phyloP scores from a whole-genome alignment of 768 basidiomycete genomes.

The Suillus alpinus region DNA sequence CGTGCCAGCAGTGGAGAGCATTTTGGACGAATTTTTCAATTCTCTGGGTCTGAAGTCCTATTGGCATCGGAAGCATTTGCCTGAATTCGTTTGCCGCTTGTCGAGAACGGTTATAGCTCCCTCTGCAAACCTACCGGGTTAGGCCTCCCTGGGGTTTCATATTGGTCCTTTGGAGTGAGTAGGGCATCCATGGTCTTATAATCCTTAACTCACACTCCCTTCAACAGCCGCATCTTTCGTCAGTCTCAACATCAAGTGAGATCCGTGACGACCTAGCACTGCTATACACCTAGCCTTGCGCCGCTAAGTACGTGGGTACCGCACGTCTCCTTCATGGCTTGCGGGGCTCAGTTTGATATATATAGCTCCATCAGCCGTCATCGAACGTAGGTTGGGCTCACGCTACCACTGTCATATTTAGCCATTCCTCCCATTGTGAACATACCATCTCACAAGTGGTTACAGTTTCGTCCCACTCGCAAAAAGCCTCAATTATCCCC shows the following conservation, averaged over 20 bases:
- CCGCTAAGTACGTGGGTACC: background rate
- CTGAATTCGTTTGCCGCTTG: background rate
- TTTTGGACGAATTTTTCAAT: background rate
- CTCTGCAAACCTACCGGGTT: background rate
- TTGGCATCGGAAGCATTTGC: background rate
- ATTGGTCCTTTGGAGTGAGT: background rate
- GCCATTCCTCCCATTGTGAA: background rate
- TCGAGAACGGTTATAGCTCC: background rate
- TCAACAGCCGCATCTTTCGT: background rate
- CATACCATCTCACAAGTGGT: background rate
- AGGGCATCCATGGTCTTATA: background rate
- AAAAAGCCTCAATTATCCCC: background rate
- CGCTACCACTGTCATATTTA: conserved; percentile 1
- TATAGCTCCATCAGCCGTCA: background rate
- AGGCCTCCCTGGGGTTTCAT: background rate
- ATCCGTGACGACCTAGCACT: background rate
- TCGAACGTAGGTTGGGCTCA: background rate
- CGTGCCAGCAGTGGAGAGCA: background rate
- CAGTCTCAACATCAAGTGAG: background rate
- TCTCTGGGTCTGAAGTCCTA: background rate
- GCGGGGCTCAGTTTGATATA: background rate
- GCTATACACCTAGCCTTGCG: background rate
- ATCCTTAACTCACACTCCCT: background rate
- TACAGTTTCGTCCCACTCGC: background rate
- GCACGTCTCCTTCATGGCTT: background rate